Percentiles rank a stretch among this genome's conserved stretches.
Conservation (phyloP, 2,329 filamentous ascomycete species). For the Ophiostoma montium region DNA sequence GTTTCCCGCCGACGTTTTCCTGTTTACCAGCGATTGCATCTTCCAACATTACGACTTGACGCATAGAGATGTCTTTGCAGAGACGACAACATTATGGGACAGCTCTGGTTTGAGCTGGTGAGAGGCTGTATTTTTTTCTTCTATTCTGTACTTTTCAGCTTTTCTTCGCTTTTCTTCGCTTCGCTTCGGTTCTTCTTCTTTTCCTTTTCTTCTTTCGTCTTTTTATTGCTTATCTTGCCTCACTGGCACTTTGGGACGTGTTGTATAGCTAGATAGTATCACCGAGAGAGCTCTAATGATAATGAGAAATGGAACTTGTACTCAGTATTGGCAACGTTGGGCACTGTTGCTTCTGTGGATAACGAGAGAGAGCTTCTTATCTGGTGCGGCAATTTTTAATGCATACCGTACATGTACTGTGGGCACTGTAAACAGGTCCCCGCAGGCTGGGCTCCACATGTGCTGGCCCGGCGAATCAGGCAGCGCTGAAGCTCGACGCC, state of each 20-base stretch:
- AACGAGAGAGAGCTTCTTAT: slow-evolving; percentile 4
- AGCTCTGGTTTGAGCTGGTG: neutral
- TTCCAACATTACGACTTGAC: neutral
- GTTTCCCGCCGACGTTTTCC: too few relatives aligned
- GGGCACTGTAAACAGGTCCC: slow-evolving; percentile 5
- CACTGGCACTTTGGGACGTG: neutral
- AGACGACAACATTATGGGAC: neutral
- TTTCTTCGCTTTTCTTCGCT: too few relatives aligned
- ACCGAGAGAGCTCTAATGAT: neutral
- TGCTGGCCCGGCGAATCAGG: slow-evolving; percentile 6
- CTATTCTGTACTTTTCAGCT: neutral
- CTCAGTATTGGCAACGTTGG: neutral
- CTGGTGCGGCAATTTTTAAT: slow-evolving; percentile 10
- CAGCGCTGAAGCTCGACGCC: slow-evolving; percentile 10
- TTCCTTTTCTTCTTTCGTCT: neutral
- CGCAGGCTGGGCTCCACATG: slow-evolving; percentile 6
- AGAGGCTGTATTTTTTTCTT: neutral
- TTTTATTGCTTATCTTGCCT: neutral
- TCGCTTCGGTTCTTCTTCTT: too few relatives aligned
- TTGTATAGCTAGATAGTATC: neutral
- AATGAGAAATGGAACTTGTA: neutral
- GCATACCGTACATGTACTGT: slow-evolving; percentile 6
- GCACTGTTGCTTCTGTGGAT: neutral
- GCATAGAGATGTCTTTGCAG: neutral
- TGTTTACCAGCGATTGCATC: neutral